Base-by-base conservation (phyloP, 768 basidiomycete genomes). In the Vararia minispora region DNA sequence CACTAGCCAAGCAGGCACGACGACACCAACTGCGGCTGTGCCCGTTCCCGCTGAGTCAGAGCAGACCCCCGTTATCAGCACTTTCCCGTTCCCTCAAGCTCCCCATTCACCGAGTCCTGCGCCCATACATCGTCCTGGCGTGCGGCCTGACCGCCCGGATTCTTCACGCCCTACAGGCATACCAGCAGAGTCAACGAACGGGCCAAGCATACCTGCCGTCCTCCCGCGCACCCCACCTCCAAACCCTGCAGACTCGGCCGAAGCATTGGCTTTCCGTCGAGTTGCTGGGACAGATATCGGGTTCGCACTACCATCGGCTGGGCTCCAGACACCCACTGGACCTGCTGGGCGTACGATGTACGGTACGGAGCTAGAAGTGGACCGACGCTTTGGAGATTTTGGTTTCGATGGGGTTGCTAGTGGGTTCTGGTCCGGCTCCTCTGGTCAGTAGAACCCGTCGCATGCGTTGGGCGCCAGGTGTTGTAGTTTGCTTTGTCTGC, bases 381-480 rank as follows among this genome's bases (percentile, higher is more conserved):
- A 87, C 52, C 78, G 79, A n/a, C 72, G 84, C 35, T 88, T 88
- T 52, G 84, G 84, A 5, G 84, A 87, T 58, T 87, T 86, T 53
- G 84, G 84, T 27, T 65, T 83, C 18, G 78, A 83, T 51, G 79
- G 83, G 10, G 74, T 85, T 40, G 79, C 79, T n/a, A 70, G 69
- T 33, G 71, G 72, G 5, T 84, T 79, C 51, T 85, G 83, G 80
- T 56, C 70, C 1, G n/a, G n/a, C n/a, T n/a, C n/a, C n/a, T n/a
- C n/a, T n/a, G n/a, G n/a, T n/a, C n/a, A n/a, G n/a, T n/a, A n/a
- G n/a, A n/a, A n/a, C n/a, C n/a, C n/a, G n/a, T n/a, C n/a, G n/a
- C n/a, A n/a, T n/a, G n/a, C n/a, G n/a, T n/a, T n/a, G n/a, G n/a
- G n/a, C n/a, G n/a, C n/a, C n/a, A n/a, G n/a, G n/a, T n/a, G n/a